Evolutionary conservation across 2,329 filamentous ascomycete genomes (phyloP).

Genomic region (Penicillium sp.): DNA sequence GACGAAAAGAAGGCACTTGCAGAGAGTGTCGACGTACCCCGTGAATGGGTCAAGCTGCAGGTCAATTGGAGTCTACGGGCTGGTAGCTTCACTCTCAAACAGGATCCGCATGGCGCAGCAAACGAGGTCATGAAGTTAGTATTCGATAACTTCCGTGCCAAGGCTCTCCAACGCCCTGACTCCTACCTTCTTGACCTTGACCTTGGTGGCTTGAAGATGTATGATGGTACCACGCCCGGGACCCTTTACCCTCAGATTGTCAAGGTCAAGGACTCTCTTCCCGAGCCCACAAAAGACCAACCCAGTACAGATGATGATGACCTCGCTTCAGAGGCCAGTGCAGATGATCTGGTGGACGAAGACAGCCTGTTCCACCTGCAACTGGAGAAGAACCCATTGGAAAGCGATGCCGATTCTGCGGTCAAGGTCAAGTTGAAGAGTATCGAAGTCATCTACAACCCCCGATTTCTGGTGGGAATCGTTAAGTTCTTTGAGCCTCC

Average conservation of each 20-base stretch:
- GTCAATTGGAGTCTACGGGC: conserved; percentile 91
- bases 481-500: conserved; percentile 96
- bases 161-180: conserved; percentile 84
- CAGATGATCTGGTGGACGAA: conserved; percentile 49
- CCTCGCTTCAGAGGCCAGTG: conserved; percentile 40
- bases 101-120: conserved; percentile 74
- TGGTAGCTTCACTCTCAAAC: conserved; percentile 91
- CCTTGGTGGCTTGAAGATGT: conserved; percentile 88
- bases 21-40: conserved; percentile 83
- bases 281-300: conserved; percentile 49
- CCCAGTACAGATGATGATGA: conserved; percentile 34
- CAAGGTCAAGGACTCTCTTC: conserved; percentile 83
- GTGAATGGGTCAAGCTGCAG: conserved; percentile 90
- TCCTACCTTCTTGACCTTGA: conserved; percentile 87
- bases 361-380: conserved; percentile 91
- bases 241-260: conserved; percentile 95
- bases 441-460: conserved; percentile 97
- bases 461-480: conserved; percentile 85
- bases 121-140: conserved; percentile 85
- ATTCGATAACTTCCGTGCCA: conserved; percentile 92
- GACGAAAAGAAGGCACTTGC: conserved; percentile 90
- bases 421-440: conserved; percentile 90
- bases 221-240: conserved; percentile 90
- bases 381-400: conserved; percentile 92
- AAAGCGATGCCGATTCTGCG: conserved; percentile 87